These are phyloP conservation scores for Gaillardinia entomophila DNA, from an alignment of 805 yeast genomes.

Conservation along the genomic window DNA sequence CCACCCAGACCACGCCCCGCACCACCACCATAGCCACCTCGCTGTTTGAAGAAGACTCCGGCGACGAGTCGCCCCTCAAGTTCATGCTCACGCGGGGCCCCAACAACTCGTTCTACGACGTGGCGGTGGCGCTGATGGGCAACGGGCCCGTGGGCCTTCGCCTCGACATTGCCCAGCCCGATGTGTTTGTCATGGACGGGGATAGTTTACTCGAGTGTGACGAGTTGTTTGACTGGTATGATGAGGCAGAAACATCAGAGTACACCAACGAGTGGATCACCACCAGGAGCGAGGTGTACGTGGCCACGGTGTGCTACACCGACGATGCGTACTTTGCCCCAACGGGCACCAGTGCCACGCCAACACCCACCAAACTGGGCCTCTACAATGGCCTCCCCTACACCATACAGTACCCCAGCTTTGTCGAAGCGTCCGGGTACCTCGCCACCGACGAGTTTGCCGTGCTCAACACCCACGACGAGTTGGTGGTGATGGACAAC, in stretches of 20 bases:
- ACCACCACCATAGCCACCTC: not conserved
- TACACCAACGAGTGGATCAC: no score
- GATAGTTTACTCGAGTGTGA: constrained; percentile 18
- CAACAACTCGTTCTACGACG: not conserved
- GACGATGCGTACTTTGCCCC: constrained; percentile 19
- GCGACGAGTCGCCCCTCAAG: not conserved
- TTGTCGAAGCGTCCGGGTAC: constrained; percentile 21
- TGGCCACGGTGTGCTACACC: constrained; percentile 20
- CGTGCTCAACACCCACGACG: constrained; percentile 7
- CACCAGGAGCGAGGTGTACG: constrained; percentile 16
- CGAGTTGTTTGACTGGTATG: constrained; percentile 13
- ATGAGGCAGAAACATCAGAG: no score
- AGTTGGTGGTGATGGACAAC: constrained; percentile 8
- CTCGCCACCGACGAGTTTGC: constrained; percentile 19
- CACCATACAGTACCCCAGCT: constrained; percentile 23
- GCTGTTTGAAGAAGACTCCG: not conserved
- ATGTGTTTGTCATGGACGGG: constrained; percentile 32
- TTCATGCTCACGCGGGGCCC: not conserved
- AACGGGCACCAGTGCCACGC: constrained; percentile 6
- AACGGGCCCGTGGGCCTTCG: constrained; percentile 13
- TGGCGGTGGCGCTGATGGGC: constrained; percentile 1
- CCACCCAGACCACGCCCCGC: not conserved
- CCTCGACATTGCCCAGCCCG: constrained; percentile 31
- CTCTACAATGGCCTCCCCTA: constrained; percentile 10
- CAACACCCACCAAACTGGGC: constrained; percentile 6